Base-by-base conservation (phyloP, 805 yeast genomes). In the Kodamaea leandrae region DNA sequence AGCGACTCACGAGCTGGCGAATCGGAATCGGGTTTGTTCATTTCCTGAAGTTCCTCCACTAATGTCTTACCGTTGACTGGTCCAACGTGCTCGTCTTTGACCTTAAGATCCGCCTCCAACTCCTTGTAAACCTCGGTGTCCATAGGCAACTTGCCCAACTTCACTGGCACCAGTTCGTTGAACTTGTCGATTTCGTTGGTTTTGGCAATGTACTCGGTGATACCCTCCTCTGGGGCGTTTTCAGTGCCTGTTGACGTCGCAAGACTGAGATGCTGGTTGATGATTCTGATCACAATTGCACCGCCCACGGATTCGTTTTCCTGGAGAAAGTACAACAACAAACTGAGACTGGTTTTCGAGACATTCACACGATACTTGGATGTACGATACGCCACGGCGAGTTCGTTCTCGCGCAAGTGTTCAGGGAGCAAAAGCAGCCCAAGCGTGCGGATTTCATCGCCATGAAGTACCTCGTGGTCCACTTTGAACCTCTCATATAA, bases 241-340 rank as follows among this genome's bases (percentile, higher is more conserved):
- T 40, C 30, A 5, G 66, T 63, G 13, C 64, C 55, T 13, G 69
- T 53, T 8, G 33, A 30, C 13, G 76, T 73, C 9, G 68, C 60
- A 6, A 80, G 76, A 37, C 74, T 81, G 52, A 93, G 72, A 59
- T 87, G 80, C 63, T 88, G 90, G 66, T 93, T 93, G 47, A 93
- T 82, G 36, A 88, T 74, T 51, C 96, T 72, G 36, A 93, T 86
- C 40, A 91, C 71, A 27, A 91, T 77, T 2, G 90, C 83, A 2
- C 98, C 98, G 32, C 98, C 98, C 41, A 82, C 82, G 7, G 84
- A 83, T 61, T 89, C 97, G 58, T 89, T 87, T 56, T 91, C 97
- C 58, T 88, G 95, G 41, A 93, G 64, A 52, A 89, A 91, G 58
- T 87, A 86, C 40, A 93, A 70, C 48, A 93, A 73, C 51, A 91